Evolutionary conservation across 2,329 filamentous ascomycete species (phyloP).

Genomic region (Nigrograna mackinnonii): DNA sequence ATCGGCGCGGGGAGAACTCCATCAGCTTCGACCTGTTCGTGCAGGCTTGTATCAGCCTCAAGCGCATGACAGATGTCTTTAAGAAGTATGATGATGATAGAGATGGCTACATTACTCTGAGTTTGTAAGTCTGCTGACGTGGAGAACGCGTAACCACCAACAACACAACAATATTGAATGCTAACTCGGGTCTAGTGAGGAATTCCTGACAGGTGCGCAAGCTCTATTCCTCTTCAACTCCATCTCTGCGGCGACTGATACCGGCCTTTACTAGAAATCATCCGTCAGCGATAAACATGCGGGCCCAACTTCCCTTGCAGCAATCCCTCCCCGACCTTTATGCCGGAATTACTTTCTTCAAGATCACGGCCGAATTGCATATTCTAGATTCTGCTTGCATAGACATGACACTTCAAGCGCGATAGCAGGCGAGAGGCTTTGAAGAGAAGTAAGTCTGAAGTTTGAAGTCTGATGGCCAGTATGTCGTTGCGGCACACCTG

Average conservation of each 20-base stretch:
- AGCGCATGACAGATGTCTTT: slow-evolving; percentile 98
- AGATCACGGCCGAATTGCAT: no score
- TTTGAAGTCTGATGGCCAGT: no score
- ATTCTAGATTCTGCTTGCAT: no score
- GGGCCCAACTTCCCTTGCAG: no score
- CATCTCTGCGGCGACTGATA: slow-evolving; percentile 55
- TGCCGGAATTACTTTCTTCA: no score
- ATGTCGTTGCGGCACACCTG: no score
- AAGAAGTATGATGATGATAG: slow-evolving; percentile 98
- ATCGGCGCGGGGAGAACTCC: slow-evolving; percentile 56
- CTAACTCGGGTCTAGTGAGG: slow-evolving; percentile 44
- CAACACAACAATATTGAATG: neutral
- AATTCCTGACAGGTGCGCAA: slow-evolving; percentile 60
- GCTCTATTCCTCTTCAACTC: slow-evolving; percentile 58
- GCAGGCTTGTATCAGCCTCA: slow-evolving; percentile 93
- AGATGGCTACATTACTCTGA: slow-evolving; percentile 75
- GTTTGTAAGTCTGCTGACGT: slow-evolving; percentile 54
- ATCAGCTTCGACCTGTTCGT: slow-evolving; percentile 88
- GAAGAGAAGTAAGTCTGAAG: no score
- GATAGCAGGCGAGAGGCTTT: no score
- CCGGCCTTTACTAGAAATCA: slow-evolving; percentile 54
- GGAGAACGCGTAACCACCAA: no score
- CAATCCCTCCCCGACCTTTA: no score
- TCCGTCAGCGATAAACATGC: slow-evolving; percentile 42
- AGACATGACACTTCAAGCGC: no score